Percentiles rank a stretch among this genome's conserved stretches.
These are phyloP conservation scores for Hortaea werneckii DNA, from an alignment of 2,329 filamentous ascomycete genomes.

Conservation along the genomic window DNA sequence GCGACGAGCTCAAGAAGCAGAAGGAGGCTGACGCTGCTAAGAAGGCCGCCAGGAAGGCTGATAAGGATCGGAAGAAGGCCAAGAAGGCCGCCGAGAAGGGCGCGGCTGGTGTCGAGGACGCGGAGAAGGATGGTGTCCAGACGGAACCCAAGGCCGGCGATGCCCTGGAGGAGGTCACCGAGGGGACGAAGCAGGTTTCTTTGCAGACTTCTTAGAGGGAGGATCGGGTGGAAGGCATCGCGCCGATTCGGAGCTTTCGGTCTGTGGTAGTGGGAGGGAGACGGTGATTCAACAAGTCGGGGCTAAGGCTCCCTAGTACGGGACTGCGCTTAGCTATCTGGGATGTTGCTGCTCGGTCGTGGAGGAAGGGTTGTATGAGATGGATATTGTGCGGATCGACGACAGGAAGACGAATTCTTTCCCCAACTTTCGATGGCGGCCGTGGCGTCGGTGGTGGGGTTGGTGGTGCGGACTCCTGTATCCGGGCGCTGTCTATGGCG, in stretches of 20 bases:
- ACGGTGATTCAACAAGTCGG: neutral
- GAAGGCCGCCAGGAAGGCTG: slow-evolving; percentile 47
- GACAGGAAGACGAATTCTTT: neutral
- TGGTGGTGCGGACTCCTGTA: neutral
- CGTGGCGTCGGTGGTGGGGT: neutral
- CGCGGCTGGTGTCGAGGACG: slow-evolving; percentile 76
- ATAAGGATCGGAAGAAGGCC: slow-evolving; percentile 56
- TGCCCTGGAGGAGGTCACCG: slow-evolving; percentile 34
- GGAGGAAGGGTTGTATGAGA: neutral
- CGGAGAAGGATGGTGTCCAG: slow-evolving; percentile 57
- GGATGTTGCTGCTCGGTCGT: neutral
- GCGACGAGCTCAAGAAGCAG: slow-evolving; percentile 54
- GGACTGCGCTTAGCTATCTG: too few species aligned
- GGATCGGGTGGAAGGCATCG: neutral
- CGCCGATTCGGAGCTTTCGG: neutral
- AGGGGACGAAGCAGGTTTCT: slow-evolving; percentile 35
- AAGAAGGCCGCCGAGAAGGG: slow-evolving; percentile 33
- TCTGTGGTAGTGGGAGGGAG: neutral
- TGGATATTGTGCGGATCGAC: neutral
- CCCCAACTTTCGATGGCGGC: neutral
- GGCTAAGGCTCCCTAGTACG: neutral
- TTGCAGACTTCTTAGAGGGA: slow-evolving; percentile 30
- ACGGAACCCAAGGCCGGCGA: slow-evolving; percentile 26
- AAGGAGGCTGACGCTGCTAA: slow-evolving; percentile 56
- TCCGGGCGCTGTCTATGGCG: neutral